Conservation (phyloP, 495 filamentous ascomycete species). For the Penicillium egyptiacum region DNA sequence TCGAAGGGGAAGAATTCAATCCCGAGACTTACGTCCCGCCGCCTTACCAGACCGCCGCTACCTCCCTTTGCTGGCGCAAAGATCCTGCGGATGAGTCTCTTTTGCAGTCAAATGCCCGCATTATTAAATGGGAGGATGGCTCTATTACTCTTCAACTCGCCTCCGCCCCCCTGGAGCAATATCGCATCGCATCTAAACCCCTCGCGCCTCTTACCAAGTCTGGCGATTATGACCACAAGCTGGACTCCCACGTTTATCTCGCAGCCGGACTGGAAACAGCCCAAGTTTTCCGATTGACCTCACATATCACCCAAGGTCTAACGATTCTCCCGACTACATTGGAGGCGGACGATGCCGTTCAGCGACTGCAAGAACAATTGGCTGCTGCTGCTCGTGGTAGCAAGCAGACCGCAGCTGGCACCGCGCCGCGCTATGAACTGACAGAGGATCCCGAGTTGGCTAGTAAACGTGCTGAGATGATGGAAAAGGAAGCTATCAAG, state of each 20-base stretch:
- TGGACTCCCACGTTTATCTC: constrained; percentile 82
- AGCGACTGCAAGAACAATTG: constrained; percentile 68
- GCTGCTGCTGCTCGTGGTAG: constrained; percentile 56
- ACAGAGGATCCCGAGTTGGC: constrained; percentile 79
- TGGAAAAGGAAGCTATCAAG: constrained; percentile 68
- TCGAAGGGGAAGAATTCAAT: constrained; percentile 73
- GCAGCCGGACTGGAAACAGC: constrained; percentile 69
- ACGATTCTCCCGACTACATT: constrained; percentile 66
- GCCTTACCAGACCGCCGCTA: constrained; percentile 63
- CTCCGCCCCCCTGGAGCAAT: constrained; percentile 71
- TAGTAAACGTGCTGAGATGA: constrained; percentile 70
- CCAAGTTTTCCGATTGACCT: constrained; percentile 69
- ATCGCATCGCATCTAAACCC: constrained; percentile 70
- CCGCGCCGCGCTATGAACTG: constrained; percentile 57
- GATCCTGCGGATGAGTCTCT: constrained; percentile 58
- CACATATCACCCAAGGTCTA: constrained; percentile 77
- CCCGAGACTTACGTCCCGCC: constrained; percentile 69
- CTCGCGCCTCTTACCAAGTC: constrained; percentile 69
- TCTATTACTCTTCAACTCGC: constrained; percentile 78
- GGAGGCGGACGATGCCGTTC: constrained; percentile 74
- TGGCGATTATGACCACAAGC: constrained; percentile 61
- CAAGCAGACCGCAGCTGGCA: constrained; percentile 60
- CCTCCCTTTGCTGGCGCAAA: constrained; percentile 68
- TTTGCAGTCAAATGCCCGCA: constrained; percentile 72
- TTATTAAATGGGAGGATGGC: constrained; percentile 82